These are phyloP conservation scores for Pouteria campechiana DNA, from an alignment of 179 eudicot species.

Conservation along the genomic window DNA sequence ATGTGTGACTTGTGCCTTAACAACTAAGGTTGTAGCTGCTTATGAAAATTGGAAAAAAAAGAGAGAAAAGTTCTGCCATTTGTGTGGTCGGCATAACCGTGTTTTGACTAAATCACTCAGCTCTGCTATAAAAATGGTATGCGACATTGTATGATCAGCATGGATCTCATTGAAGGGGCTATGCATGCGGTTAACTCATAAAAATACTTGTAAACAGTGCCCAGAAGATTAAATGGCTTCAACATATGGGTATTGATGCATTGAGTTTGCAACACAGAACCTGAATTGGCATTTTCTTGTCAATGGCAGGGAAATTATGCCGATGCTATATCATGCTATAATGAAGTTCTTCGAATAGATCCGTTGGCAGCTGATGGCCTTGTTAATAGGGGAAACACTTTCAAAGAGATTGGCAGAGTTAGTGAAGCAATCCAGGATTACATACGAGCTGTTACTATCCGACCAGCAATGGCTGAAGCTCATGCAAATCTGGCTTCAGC, in stretches of 20 bases:
- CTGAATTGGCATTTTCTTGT: background rate
- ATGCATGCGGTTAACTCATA: too few species aligned
- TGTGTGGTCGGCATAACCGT: too few species aligned
- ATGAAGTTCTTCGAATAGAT: constrained; percentile 90
- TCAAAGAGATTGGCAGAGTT: constrained; percentile 85
- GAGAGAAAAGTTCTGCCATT: too few species aligned
- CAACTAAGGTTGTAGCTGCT: too few species aligned
- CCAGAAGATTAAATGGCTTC: too few species aligned
- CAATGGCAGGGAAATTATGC: constrained; percentile 60
- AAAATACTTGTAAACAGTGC: too few species aligned
- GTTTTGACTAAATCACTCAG: too few species aligned
- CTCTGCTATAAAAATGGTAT: too few species aligned
- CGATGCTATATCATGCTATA: constrained; percentile 90
- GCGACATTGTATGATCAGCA: too few species aligned
- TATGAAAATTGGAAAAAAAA: too few species aligned
- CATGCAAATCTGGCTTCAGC: constrained; percentile 99
- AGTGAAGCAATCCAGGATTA: constrained; percentile 98
- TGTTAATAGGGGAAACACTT: constrained; percentile 88
- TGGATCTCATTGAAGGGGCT: too few species aligned
- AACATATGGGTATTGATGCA: background rate
- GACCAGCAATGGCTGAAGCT: constrained; percentile 97
- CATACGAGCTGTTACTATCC: constrained; percentile 57
- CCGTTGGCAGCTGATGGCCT: constrained; percentile 88
- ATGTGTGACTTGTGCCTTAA: too few species aligned
- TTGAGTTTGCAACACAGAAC: background rate